Conservation (phyloP, 1,284 basidiomycete genomes). For the Ustilago loliicola region DNA sequence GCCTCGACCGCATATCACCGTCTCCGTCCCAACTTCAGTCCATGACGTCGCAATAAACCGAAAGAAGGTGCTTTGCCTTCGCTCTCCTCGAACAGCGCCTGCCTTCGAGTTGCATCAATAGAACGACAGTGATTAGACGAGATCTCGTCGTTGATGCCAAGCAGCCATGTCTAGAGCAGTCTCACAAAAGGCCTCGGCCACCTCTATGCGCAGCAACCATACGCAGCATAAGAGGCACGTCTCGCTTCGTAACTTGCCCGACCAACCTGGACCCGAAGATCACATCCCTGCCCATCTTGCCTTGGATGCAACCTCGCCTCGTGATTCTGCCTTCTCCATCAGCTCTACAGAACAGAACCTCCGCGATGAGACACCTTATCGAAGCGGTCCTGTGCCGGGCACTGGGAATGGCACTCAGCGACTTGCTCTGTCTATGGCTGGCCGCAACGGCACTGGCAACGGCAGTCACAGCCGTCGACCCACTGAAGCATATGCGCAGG, state of each 20-base stretch:
- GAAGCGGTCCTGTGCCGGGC: neutral
- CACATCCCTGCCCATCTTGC: constrained; percentile 30
- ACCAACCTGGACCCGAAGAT: constrained; percentile 36
- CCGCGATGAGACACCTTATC: constrained; percentile 1
- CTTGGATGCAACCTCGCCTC: constrained; percentile 27
- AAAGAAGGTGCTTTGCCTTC: constrained; percentile 1
- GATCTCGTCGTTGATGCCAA: neutral
- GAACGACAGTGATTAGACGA: neutral
- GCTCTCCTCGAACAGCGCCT: neutral
- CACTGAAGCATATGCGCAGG: constrained; percentile 39
- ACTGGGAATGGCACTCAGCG: neutral
- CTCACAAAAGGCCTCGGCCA: constrained; percentile 48
- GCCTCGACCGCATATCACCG: too few species aligned
- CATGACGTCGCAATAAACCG: neutral
- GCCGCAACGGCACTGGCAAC: constrained; percentile 4
- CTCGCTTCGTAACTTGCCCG: constrained; percentile 45
- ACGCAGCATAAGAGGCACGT: constrained; percentile 36
- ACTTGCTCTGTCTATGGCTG: neutral
- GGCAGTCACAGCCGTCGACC: constrained; percentile 21
- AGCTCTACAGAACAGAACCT: constrained; percentile 40
- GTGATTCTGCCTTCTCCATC: constrained; percentile 30
- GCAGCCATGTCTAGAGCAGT: constrained; percentile 41
- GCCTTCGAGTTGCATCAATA: neutral
- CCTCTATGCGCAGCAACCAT: constrained; percentile 25
- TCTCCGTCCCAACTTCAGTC: neutral